These are phyloP conservation scores for Fulvia fulva DNA, from an alignment of 2,329 filamentous ascomycete genomes.

Conservation along the genomic window DNA sequence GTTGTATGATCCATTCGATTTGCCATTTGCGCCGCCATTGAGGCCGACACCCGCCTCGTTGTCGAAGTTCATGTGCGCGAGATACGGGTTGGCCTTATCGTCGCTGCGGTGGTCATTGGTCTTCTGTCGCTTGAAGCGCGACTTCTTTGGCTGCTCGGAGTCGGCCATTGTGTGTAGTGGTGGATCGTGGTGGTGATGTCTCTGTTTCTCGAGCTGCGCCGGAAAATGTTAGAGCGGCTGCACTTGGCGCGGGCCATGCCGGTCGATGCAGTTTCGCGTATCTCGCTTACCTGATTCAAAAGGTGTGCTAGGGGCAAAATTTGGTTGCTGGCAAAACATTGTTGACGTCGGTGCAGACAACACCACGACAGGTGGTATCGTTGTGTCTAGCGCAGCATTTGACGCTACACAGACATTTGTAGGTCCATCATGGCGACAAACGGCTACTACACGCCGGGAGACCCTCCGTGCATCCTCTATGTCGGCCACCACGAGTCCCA, in stretches of 20 bases:
- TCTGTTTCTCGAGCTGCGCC: background rate
- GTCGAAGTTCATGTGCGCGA: constrained; percentile 74
- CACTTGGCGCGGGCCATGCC: background rate
- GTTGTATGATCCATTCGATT: constrained; percentile 17
- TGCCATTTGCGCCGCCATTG: constrained; percentile 29
- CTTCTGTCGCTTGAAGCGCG: constrained; percentile 48
- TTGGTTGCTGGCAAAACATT: background rate
- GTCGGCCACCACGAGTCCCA: constrained; percentile 70
- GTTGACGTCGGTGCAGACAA: background rate
- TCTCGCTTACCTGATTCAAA: background rate
- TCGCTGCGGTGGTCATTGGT: constrained; percentile 54
- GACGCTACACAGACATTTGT: no score
- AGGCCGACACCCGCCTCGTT: constrained; percentile 30
- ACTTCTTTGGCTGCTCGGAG: constrained; percentile 23
- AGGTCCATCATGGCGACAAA: constrained; percentile 4
- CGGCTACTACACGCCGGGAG: constrained; percentile 22
- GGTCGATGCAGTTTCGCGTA: background rate
- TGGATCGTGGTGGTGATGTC: background rate
- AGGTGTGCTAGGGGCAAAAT: no score
- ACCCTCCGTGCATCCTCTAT: constrained; percentile 55
- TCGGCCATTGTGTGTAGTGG: constrained; percentile 43
- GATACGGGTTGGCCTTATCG: constrained; percentile 73
- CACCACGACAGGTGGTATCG: background rate
- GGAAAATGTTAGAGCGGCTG: background rate
- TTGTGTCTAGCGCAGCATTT: no score